Evolutionary conservation across 306 rosid species (phyloP).

Genomic region (Abrus pulchellus): DNA sequence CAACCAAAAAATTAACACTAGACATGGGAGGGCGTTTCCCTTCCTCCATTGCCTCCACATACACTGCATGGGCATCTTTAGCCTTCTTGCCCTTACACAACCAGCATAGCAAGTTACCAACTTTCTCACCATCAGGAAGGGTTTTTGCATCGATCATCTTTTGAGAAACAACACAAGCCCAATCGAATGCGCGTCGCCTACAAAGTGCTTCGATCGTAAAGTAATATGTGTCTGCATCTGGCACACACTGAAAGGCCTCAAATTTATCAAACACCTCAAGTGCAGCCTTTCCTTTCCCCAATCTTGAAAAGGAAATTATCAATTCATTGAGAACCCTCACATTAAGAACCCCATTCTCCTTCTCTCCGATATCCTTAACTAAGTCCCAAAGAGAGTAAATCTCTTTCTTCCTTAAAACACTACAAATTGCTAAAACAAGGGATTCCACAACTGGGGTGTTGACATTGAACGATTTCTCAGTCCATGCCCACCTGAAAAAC

Average conservation of each 20-base stretch:
- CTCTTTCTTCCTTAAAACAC: constrained; percentile 49
- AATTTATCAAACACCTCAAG: constrained; percentile 67
- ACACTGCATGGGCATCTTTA: constrained; percentile 65
- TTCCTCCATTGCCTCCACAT: constrained; percentile 62
- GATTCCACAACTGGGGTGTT: constrained; percentile 58
- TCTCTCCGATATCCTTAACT: constrained; percentile 64
- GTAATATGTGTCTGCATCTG: constrained; percentile 69
- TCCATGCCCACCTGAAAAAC: constrained; percentile 77
- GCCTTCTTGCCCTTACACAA: constrained; percentile 70
- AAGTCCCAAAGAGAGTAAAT: constrained; percentile 74
- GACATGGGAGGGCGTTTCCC: constrained; percentile 47
- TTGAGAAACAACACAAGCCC: constrained; percentile 63
- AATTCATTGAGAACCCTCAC: constrained; percentile 61
- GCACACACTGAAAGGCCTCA: constrained; percentile 62
- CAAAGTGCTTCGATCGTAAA: constrained; percentile 72
- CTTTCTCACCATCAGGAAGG: constrained; percentile 65
- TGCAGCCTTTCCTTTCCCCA: constrained; percentile 82
- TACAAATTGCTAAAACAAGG: constrained; percentile 55
- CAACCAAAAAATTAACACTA: constrained; percentile 55
- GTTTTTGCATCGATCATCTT: constrained; percentile 68
- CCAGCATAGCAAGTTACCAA: constrained; percentile 72
- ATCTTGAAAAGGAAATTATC: constrained; percentile 61
- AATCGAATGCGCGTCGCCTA: constrained; percentile 59
- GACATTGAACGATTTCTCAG: constrained; percentile 53
- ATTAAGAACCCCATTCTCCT: constrained; percentile 52